phyloP scores from a whole-genome alignment of 768 basidiomycete species.

The Boletus bicolor region DNA sequence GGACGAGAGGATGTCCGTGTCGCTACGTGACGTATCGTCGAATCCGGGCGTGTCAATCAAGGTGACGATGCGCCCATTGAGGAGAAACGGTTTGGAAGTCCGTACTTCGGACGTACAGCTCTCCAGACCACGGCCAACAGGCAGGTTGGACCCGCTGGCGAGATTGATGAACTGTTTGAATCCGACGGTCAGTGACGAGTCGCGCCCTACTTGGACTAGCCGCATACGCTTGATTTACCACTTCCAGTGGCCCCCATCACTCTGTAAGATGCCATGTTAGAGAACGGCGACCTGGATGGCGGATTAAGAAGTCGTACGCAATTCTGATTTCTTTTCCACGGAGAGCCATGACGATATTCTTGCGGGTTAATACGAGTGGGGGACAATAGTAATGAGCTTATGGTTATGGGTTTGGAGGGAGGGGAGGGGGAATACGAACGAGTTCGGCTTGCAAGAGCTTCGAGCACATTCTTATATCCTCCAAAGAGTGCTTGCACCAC shows the following conservation, averaged over 20 bases:
- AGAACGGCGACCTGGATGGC: not conserved
- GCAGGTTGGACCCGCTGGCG: slow-evolving; percentile 46
- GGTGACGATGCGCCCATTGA: slow-evolving; percentile 43
- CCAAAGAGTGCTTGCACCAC: slow-evolving; percentile 1
- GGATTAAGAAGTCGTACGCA: slow-evolving; percentile 22
- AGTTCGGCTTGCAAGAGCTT: not conserved
- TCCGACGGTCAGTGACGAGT: slow-evolving; percentile 2
- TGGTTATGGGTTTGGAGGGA: not conserved
- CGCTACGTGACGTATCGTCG: slow-evolving; percentile 49
- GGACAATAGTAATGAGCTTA: not conserved
- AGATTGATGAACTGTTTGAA: slow-evolving; percentile 51
- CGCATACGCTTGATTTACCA: slow-evolving; percentile 35
- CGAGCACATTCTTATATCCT: slow-evolving; percentile 16
- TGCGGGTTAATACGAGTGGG: not conserved
- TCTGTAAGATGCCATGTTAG: slow-evolving; percentile 17
- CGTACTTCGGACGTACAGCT: slow-evolving; percentile 52
- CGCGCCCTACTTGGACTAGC: not conserved
- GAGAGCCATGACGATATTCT: slow-evolving; percentile 21
- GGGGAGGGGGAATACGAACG: not conserved
- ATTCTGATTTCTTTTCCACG: slow-evolving; percentile 32
- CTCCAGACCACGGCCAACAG: slow-evolving; percentile 43
- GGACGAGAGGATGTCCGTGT: slow-evolving; percentile 48
- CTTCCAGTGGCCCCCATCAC: slow-evolving; percentile 36
- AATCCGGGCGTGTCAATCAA: slow-evolving; percentile 64
- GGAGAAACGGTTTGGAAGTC: slow-evolving; percentile 40